phyloP scores from a whole-genome alignment of 139 green algal genomes.

The Picochlorum sp. region DNA sequence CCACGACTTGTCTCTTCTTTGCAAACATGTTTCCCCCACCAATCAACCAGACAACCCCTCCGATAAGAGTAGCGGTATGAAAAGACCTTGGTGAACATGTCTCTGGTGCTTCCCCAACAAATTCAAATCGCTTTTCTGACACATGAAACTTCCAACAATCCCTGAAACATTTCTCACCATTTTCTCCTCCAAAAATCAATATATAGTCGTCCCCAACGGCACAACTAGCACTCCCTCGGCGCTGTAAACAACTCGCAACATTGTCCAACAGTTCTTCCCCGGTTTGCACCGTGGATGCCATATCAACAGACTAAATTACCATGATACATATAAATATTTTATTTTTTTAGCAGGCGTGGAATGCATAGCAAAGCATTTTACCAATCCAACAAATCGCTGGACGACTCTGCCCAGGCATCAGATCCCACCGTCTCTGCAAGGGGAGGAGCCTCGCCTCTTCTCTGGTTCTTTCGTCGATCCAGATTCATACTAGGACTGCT shows the following conservation, averaged over 20 bases:
- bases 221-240: background rate
- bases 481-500: too few species aligned
- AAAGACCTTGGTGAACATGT: slow-evolving; percentile 6
- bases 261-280: too few species aligned
- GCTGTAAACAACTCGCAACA: background rate
- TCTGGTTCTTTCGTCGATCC: too few species aligned
- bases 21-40: slow-evolving; percentile 3
- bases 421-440: too few species aligned
- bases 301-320: too few species aligned
- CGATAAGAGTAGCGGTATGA: slow-evolving; percentile 19
- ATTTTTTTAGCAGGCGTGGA: too few species aligned
- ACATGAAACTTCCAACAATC: slow-evolving; percentile 4
- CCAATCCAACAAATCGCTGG: too few species aligned
- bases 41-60: slow-evolving; percentile 20
- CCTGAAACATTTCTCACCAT: slow-evolving; percentile 3
- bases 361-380: too few species aligned
- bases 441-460: too few species aligned
- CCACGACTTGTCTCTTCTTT: background rate
- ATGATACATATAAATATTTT: too few species aligned
- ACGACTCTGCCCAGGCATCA: too few species aligned
- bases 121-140: background rate
- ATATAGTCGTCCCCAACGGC: background rate
- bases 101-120: background rate
- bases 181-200: slow-evolving; percentile 8
- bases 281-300: too few species aligned